A percentile compares a stretch with the other conserved stretches of the same genome.
Evolutionary conservation across 495 filamentous ascomycete genomes (phyloP).

Genomic region (Penicillium angulare): DNA sequence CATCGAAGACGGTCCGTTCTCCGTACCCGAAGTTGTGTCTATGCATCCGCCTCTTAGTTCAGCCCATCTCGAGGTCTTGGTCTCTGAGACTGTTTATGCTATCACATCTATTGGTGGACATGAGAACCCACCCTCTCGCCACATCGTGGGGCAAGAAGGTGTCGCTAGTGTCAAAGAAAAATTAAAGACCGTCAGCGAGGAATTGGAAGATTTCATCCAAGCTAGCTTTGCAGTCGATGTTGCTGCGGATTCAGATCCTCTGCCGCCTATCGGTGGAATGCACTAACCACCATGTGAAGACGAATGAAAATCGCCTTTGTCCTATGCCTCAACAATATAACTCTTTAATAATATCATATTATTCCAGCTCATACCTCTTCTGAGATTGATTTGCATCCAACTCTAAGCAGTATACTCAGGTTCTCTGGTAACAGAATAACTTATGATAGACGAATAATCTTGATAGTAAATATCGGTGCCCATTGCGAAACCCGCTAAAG

Average conservation of each 20-base stretch:
- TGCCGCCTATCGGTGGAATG: constrained; percentile 1
- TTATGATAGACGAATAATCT: too few relatives aligned
- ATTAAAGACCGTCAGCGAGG: constrained; percentile 92
- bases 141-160: constrained; percentile 92
- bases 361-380: too few relatives aligned
- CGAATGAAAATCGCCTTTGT: too few relatives aligned
- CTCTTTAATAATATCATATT: too few relatives aligned
- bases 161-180: constrained; percentile 91
- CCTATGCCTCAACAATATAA: too few relatives aligned
- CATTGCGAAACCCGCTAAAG: background rate
- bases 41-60: constrained; percentile 70
- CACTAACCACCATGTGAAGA: background rate
- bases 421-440: too few relatives aligned
- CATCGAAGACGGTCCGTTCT: constrained; percentile 43
- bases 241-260: constrained; percentile 39
- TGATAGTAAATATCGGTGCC: background rate
- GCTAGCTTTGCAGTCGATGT: constrained; percentile 84
- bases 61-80: constrained; percentile 62
- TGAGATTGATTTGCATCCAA: too few relatives aligned
- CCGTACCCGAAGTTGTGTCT: constrained; percentile 56
- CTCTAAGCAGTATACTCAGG: too few relatives aligned
- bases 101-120: constrained; percentile 89
- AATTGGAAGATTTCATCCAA: constrained; percentile 93
- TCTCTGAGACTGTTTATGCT: constrained; percentile 88
- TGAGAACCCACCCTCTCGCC: constrained; percentile 90